These are phyloP conservation scores for Dioszegia crocea DNA, from an alignment of 768 basidiomycete genomes.

Conservation along the genomic window DNA sequence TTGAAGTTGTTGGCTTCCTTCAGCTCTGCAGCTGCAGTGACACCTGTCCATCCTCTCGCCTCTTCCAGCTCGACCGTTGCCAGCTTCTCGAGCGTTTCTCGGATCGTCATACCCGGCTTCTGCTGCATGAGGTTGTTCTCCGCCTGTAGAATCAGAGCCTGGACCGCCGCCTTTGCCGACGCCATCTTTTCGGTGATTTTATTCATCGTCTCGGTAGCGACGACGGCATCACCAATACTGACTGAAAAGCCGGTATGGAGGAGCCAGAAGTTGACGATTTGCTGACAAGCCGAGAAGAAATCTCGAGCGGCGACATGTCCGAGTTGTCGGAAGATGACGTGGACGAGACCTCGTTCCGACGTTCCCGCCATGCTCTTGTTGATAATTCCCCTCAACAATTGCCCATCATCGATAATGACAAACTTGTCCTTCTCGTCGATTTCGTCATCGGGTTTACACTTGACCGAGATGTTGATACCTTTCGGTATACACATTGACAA, in stretches of 20 bases:
- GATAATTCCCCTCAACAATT: constrained; percentile 88
- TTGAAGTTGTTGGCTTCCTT: constrained; percentile 99
- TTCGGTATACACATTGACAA: constrained; percentile 85
- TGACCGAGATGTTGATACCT: constrained; percentile 68
- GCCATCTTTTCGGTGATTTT: constrained; percentile 78
- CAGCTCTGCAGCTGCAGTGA: constrained; percentile 91
- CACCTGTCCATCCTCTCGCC: constrained; percentile 92
- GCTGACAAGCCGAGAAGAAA: constrained; percentile 89
- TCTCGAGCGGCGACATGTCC: constrained; percentile 85
- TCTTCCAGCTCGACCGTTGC: constrained; percentile 87
- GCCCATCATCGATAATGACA: constrained; percentile 93
- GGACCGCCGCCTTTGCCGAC: constrained; percentile 74
- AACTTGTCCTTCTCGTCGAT: constrained; percentile 73
- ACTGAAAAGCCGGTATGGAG: constrained; percentile 99
- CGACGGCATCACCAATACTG: constrained; percentile 97
- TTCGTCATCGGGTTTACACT: constrained; percentile 61
- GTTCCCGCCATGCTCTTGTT: constrained; percentile 99
- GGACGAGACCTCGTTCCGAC: constrained; percentile 80
- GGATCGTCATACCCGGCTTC: constrained; percentile 96
- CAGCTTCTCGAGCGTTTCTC: constrained; percentile 92
- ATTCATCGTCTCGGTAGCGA: constrained; percentile 80
- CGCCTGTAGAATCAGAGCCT: constrained; percentile 72
- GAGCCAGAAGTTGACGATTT: constrained; percentile 96
- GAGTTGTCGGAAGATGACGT: constrained; percentile 96
- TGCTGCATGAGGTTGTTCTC: constrained; percentile 82